A percentile compares a stretch with the other conserved stretches of the same genome.
phyloP scores from a whole-genome alignment of 2,329 filamentous ascomycete species.

The Sphaerulina populicola region DNA sequence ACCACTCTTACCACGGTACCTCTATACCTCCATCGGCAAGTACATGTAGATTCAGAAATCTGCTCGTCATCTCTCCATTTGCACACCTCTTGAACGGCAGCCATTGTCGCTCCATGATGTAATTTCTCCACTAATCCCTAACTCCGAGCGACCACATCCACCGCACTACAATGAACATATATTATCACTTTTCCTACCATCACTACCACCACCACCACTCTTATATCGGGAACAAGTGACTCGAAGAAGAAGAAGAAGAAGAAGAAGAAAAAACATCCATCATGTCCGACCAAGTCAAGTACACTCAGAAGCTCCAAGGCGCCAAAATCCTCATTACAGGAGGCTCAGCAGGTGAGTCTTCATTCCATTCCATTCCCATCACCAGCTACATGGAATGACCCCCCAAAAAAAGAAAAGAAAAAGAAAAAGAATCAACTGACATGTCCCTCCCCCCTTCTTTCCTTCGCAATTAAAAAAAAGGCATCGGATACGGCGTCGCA shows the following conservation, averaged over 20 bases:
- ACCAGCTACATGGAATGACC: neutral
- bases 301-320: slow-evolving; percentile 42
- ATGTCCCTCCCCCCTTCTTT: too few species aligned
- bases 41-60: neutral
- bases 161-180: neutral
- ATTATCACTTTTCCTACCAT: neutral
- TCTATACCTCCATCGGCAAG: neutral
- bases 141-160: neutral
- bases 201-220: too few species aligned
- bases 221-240: neutral
- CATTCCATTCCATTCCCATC: neutral
- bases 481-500: slow-evolving; percentile 55
- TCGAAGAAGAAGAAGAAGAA: too few species aligned
- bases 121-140: neutral
- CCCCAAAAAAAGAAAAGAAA: too few species aligned
- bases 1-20: neutral
- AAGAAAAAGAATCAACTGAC: too few species aligned
- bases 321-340: slow-evolving; percentile 53
- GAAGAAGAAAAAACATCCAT: neutral
- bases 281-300: slow-evolving; percentile 40
- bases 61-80: neutral
- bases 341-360: slow-evolving; percentile 40
- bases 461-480: slow-evolving; percentile 25
- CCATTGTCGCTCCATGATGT: neutral
- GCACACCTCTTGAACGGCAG: neutral